Evolutionary conservation across 805 yeast species (phyloP).

Genomic region (Cyberlindnera maclurae): DNA sequence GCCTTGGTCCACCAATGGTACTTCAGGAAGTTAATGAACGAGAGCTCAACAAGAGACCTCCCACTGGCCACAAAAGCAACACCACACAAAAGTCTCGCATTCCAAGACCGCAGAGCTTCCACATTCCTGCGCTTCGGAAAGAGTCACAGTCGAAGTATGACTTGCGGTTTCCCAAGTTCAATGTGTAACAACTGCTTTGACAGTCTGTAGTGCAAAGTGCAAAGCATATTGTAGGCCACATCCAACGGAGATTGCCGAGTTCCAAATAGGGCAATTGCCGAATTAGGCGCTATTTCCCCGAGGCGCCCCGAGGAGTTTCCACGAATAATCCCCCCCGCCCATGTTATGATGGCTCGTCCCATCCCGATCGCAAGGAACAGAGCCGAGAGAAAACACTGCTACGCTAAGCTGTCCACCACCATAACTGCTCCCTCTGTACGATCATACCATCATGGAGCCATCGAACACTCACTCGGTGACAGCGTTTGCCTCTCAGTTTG

Average conservation of each 20-base stretch:
- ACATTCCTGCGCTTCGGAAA: slow-evolving; percentile 3
- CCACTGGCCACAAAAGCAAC: background rate
- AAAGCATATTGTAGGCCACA: no score
- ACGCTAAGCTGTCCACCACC: no score
- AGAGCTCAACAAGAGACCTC: background rate
- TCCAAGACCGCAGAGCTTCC: slow-evolving; percentile 8
- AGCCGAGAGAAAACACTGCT: background rate
- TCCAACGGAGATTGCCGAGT: no score
- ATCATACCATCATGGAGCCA: no score
- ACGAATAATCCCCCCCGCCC: no score
- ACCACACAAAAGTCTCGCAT: slow-evolving; percentile 5
- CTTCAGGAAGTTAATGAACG: background rate
- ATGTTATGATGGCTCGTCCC: no score
- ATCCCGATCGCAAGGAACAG: background rate
- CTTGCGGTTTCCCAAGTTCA: slow-evolving; percentile 12
- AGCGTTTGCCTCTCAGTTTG: slow-evolving; percentile 15
- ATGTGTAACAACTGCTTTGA: background rate
- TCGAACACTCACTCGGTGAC: background rate
- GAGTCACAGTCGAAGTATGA: slow-evolving; percentile 10
- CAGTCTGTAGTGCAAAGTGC: no score
- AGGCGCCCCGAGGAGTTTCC: no score
- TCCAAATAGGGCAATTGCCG: no score
- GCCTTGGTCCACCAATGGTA: background rate
- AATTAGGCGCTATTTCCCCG: no score
- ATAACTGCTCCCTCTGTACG: no score